Evolutionary conservation across 1,284 basidiomycete genomes (phyloP), one percentile per base, ranked within the genome.

Genomic region (Pterulicium gracile): DNA sequence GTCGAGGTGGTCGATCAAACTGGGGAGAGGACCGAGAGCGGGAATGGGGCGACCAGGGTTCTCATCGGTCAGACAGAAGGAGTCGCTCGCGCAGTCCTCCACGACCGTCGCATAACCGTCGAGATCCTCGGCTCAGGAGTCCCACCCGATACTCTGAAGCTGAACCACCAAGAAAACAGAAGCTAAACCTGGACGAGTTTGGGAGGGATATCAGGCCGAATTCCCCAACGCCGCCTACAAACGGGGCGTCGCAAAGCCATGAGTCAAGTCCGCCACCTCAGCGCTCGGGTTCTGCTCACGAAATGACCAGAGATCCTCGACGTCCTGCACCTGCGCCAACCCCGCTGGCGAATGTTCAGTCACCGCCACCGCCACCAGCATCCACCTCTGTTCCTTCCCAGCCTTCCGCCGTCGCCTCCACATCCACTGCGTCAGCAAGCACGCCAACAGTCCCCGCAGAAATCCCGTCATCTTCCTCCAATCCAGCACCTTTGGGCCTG

Each of bases 71-170:
- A 59, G 63, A 61, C 48, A 66, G 70, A 58, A 66, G 61, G 48
- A 83, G 79, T 64, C 80, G 84, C 42, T 88, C 84, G 42, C 72
- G 72, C 57, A 88, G 85, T 63, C 84, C 84, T 44, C 61, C 71
- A 20, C 69, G 68, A 7, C 23, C 19, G 4, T 17, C 20, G 12
- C 19, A 15, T 19, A 23, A 19, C 18, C 42, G 5, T 43, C 20
- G 42, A 43, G 42, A 24, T 19, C 20, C 42, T 62, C 75, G 74
- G 68, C 67, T 67, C 55, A 66, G 60, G 42, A 62, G 61, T 46
- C 59, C 63, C 51, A 67, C 69, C 54, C 65, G 70, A 57, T 71
- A 74, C 51, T 57, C 67, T 53, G 71, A 69, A 46, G 55, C 53
- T 50, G 52, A 56, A 47, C 21, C 52, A 21, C 53, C 50, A 48